Conservation (phyloP, 2,329 filamentous ascomycete species). For the Pseudohalonectria lignicola region DNA sequence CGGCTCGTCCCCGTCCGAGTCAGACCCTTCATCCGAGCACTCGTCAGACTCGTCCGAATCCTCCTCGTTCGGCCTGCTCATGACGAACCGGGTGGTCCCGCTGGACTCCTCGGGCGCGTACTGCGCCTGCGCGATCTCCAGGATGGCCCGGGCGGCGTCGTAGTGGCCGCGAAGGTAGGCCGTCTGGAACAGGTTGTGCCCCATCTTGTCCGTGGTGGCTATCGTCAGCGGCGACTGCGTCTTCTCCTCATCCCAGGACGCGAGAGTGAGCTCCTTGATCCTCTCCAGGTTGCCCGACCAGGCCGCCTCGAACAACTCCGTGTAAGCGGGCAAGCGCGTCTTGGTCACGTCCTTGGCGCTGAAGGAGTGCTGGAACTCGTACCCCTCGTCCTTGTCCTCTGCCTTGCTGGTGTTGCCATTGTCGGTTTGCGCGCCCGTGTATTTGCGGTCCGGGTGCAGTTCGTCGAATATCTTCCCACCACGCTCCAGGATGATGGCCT, state of each 20-base stretch:
- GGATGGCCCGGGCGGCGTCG: conserved; percentile 50
- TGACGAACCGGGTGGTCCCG: conserved; percentile 33
- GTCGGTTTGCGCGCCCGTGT: conserved; percentile 5
- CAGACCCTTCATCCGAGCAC: neutral
- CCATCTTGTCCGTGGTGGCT: conserved; percentile 39
- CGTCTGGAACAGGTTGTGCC: conserved; percentile 54
- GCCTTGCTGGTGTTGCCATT: neutral
- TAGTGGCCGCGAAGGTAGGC: conserved; percentile 56
- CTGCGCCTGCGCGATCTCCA: conserved; percentile 62
- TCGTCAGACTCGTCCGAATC: conserved; percentile 20
- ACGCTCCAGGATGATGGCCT: conserved; percentile 39
- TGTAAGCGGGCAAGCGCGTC: conserved; percentile 44
- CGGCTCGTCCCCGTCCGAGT: conserved; percentile 26
- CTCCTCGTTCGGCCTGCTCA: conserved; percentile 25
- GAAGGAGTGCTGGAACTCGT: conserved; percentile 41
- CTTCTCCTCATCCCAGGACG: conserved; percentile 42
- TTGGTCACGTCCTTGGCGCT: conserved; percentile 43
- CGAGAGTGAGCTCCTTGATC: conserved; percentile 54
- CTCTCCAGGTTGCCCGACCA: conserved; percentile 58
- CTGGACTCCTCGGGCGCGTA: conserved; percentile 46
- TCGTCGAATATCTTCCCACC: conserved; percentile 59
- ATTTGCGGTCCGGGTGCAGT: conserved; percentile 43
- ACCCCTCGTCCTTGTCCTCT: conserved; percentile 18
- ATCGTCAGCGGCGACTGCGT: conserved; percentile 52
- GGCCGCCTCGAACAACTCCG: conserved; percentile 60